These are phyloP conservation scores for Sinapis alba DNA, from an alignment of 441 rosid species.

Conservation along the genomic window DNA sequence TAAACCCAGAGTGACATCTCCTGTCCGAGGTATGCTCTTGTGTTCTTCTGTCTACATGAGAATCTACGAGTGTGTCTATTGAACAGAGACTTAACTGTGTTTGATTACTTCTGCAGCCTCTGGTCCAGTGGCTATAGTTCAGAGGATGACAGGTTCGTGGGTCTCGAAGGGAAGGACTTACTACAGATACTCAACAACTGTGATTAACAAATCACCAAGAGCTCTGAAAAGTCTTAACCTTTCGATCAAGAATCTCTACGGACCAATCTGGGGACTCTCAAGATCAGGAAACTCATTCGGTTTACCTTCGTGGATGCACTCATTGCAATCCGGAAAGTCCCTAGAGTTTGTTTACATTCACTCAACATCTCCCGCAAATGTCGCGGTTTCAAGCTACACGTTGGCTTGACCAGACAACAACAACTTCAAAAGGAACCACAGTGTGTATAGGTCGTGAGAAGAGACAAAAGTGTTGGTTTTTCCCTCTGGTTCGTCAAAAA, in stretches of 20 bases:
- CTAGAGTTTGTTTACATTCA: conserved; percentile 93
- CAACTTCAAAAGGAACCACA: conserved; percentile 13
- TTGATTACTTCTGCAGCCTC: conserved; percentile 52
- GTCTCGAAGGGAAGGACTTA: conserved; percentile 62
- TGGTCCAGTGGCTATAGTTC: conserved; percentile 65
- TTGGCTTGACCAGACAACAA: conserved; percentile 53
- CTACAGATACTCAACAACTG: conserved; percentile 81
- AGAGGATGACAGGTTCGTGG: conserved; percentile 84
- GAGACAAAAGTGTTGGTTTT: conserved; percentile 26
- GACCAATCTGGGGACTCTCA: conserved; percentile 92
- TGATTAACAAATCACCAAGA: conserved; percentile 78
- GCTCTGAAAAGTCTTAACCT: conserved; percentile 67
- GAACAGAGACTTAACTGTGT: conserved; percentile 20
- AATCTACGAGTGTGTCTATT: conserved; percentile 3
- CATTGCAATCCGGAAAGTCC: conserved; percentile 73
- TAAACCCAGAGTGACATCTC: conserved; percentile 49
- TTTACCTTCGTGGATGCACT: conserved; percentile 79
- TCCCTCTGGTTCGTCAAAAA: conserved; percentile 28
- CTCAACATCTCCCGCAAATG: conserved; percentile 64
- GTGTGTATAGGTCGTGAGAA: conserved; percentile 37
- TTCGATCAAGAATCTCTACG: conserved; percentile 80
- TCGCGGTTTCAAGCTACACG: conserved; percentile 78
- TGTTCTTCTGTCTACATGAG: background rate
- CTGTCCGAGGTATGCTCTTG: conserved; percentile 58
- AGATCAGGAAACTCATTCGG: conserved; percentile 59